Evolutionary conservation across 176 grass and related monocot species (phyloP), one percentile per base, ranked within the genome.

Genomic region (Carex myosuroides): DNA sequence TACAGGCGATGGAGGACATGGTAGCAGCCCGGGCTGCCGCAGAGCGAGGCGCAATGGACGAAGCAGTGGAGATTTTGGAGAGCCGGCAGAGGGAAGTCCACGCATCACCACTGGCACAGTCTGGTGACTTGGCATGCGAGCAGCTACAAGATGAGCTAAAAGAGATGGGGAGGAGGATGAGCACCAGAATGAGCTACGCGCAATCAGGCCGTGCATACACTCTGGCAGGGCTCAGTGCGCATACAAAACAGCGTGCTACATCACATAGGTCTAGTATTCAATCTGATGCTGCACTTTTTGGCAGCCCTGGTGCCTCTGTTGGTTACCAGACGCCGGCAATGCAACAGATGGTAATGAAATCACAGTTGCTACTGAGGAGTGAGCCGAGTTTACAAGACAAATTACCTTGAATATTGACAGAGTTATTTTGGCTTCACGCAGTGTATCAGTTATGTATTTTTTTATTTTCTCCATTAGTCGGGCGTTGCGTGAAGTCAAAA

Each of bases 1-100:
- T 89, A 16, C 77, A 88, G 50, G 81, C 90, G 4, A 44, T 80
- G 13, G 86, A 89, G 24, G 87, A 80, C 72, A 91, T 91, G 72
- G 70, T 86, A 0, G 81, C 69, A 52, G 90, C 90, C 48, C 85
- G 84, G 58, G 84, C 50, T 0, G 90, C 90, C 1, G 90, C 90
- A 3, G 90, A 91, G 60, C 69, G 65, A 0, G 90, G 87, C 0
- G 57, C 42, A 73, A 69, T 75, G 80, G 57, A 52, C 33, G 80
- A 86, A 18, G 90, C 90, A 6, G 84, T 84, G 21, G 58, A 20
- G 33, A 87, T 91, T 11, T 82, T 91, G 11, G 84, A 81, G 79
- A 84, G 6, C 86, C 37, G 86, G 13, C 57, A 64, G 11, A 85
- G 32, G 4, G 55, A 16, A 55, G 64, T 91, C 37, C 5, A 39